These are phyloP conservation scores for Citrullus colocynthis DNA, from an alignment of 306 rosid genomes.

Conservation along the genomic window DNA sequence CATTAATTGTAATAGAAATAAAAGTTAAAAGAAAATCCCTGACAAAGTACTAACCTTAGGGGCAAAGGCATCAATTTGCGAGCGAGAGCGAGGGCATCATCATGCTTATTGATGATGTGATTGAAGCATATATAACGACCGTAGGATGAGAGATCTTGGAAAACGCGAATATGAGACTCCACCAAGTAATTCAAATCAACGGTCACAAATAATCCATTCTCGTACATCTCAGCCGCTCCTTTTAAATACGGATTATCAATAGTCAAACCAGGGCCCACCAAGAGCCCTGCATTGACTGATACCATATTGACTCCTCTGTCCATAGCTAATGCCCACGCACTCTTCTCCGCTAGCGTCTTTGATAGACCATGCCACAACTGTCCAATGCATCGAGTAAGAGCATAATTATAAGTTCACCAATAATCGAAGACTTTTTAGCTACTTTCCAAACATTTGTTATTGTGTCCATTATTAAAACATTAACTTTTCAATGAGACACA, in stretches of 20 bases:
- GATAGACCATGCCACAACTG: conserved; percentile 96
- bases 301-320: conserved; percentile 81
- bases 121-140: conserved; percentile 91
- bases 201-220: conserved; percentile 67
- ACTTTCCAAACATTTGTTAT: no score
- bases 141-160: conserved; percentile 60
- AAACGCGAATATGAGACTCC: conserved; percentile 56
- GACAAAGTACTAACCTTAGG: conserved; percentile 21
- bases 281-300: conserved; percentile 41
- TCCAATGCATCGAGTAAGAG: background rate
- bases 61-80: conserved; percentile 38
- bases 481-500: background rate
- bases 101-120: conserved; percentile 35
- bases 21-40: no score
- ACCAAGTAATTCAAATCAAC: conserved; percentile 51
- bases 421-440: background rate
- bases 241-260: conserved; percentile 46
- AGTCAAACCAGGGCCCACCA: conserved; percentile 36
- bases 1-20: no score
- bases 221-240: conserved; percentile 98
- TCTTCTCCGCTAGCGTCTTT: conserved; percentile 67
- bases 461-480: no score
- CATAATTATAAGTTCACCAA: background rate
- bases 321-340: conserved; percentile 87
- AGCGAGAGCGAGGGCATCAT: conserved; percentile 56